Conservation (phyloP, 768 basidiomycete species). For the Pisolithus albus region DNA sequence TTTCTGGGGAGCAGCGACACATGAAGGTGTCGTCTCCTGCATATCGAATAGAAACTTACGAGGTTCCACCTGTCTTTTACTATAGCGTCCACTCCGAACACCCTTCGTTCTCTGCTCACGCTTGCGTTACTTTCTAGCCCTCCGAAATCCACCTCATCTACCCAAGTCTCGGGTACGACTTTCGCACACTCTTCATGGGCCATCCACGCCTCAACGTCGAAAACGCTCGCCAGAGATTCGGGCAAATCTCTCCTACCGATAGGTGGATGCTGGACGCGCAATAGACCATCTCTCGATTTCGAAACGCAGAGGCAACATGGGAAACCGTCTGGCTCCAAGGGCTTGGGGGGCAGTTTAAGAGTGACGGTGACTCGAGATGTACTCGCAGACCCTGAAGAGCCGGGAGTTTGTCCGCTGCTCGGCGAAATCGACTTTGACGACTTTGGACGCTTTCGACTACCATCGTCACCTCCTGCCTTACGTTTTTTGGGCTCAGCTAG, state of each 20-base stretch:
- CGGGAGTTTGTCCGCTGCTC: conserved; percentile 3
- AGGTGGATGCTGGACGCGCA: conserved; percentile 66
- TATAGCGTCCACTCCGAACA: conserved; percentile 84
- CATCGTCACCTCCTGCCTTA: conserved; percentile 30
- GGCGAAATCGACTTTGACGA: background rate
- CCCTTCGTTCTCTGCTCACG: conserved; percentile 39
- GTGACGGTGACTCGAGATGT: conserved; percentile 46
- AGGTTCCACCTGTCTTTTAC: conserved; percentile 90
- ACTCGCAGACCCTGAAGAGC: conserved; percentile 7
- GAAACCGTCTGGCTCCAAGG: conserved; percentile 46
- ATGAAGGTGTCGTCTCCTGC: background rate
- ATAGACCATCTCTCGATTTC: conserved; percentile 43
- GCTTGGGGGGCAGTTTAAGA: conserved; percentile 61
- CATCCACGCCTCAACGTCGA: conserved; percentile 44
- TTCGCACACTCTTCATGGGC: conserved; percentile 78
- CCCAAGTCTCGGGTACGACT: conserved; percentile 87
- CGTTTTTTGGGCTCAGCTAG: conserved; percentile 27
- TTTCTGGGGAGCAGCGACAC: conserved; percentile 51
- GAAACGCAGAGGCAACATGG: conserved; percentile 70
- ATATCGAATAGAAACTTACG: conserved; percentile 40
- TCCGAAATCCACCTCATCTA: conserved; percentile 49
- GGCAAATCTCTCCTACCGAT: conserved; percentile 44
- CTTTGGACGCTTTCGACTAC: conserved; percentile 21
- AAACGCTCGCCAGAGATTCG: conserved; percentile 26
- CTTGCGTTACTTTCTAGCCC: conserved; percentile 24